A percentile compares a stretch with the other conserved stretches of the same genome.
Evolutionary conservation across 352 stramenopile species (phyloP).

Genomic region (Phytophthora crassamura): DNA sequence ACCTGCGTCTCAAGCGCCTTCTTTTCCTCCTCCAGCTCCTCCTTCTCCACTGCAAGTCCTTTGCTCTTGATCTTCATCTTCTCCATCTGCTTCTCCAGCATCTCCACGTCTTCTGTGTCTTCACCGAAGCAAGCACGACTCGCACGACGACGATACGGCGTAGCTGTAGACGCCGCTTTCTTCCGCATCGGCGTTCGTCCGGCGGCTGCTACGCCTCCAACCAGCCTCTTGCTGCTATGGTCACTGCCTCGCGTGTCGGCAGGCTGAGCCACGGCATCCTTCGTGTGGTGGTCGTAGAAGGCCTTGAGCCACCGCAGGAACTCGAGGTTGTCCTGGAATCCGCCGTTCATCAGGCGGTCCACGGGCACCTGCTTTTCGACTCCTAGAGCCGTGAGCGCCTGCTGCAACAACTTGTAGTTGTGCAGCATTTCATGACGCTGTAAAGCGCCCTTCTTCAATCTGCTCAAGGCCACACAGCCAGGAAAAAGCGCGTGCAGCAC

Average conservation of each 20-base stretch:
- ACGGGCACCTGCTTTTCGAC: conserved; percentile 16
- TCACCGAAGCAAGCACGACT: conserved; percentile 1
- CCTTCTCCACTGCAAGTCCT: conserved; percentile 4
- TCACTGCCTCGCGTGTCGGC: conserved; percentile 92
- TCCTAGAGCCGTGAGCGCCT: not conserved
- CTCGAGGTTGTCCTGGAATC: conserved; percentile 99
- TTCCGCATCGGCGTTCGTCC: conserved; percentile 3
- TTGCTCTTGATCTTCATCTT: conserved; percentile 11
- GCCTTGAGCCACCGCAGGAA: conserved; percentile 98
- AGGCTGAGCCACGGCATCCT: conserved; percentile 92
- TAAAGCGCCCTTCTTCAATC: conserved; percentile 96
- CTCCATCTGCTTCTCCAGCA: conserved; percentile 15
- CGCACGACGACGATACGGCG: conserved; percentile 23
- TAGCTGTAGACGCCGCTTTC: not conserved
- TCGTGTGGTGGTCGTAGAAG: conserved; percentile 77
- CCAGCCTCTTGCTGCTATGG: conserved; percentile 62
- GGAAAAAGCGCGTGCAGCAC: conserved; percentile 94
- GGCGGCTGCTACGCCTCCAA: conserved; percentile 11
- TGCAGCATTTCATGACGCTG: conserved; percentile 92
- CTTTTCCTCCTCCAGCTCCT: conserved; percentile 3
- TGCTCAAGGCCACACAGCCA: conserved; percentile 93
- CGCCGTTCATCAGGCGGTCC: conserved; percentile 85
- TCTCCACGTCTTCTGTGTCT: not conserved
- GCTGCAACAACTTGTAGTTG: conserved; percentile 28
- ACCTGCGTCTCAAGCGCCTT: not conserved